Evolutionary conservation across 1,284 basidiomycete genomes (phyloP).

Genomic region (Cryptococcus amylolentus): DNA sequence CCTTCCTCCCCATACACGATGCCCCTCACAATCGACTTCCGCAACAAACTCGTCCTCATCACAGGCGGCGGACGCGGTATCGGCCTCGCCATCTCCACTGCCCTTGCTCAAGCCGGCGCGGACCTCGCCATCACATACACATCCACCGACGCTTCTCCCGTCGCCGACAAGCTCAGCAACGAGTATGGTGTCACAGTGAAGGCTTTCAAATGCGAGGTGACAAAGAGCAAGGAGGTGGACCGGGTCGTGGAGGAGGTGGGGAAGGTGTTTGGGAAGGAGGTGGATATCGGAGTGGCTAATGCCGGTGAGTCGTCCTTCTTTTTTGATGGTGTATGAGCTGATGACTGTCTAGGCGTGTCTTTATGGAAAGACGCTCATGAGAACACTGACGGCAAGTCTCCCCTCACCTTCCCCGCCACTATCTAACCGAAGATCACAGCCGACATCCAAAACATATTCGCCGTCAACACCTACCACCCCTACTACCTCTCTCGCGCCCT

Average conservation of each 20-base stretch:
- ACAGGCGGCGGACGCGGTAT: constrained; percentile 43
- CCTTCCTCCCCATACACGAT: background rate
- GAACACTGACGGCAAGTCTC: constrained; percentile 37
- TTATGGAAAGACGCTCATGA: constrained; percentile 43
- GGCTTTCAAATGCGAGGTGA: constrained; percentile 41
- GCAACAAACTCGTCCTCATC: constrained; percentile 9
- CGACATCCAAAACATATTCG: constrained; percentile 37
- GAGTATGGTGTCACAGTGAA: constrained; percentile 28
- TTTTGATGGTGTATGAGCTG: background rate
- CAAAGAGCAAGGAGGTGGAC: constrained; percentile 30
- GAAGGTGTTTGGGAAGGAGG: constrained; percentile 31
- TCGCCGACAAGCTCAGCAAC: constrained; percentile 23
- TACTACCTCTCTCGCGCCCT: constrained; percentile 44
- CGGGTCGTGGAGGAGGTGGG: constrained; percentile 23
- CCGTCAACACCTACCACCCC: constrained; percentile 43
- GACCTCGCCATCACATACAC: constrained; percentile 44
- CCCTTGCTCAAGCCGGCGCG: constrained; percentile 50
- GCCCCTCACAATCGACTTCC: constrained; percentile 10
- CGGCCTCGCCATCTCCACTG: constrained; percentile 53
- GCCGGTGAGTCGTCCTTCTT: constrained; percentile 17
- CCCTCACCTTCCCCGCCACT: background rate
- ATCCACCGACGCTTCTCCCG: constrained; percentile 29
- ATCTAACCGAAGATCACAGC: constrained; percentile 12
- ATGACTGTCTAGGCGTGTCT: constrained; percentile 23
- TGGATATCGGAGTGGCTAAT: constrained; percentile 37